Base-by-base conservation (phyloP, 768 basidiomycete species). In the Leccinellum luteum region DNA sequence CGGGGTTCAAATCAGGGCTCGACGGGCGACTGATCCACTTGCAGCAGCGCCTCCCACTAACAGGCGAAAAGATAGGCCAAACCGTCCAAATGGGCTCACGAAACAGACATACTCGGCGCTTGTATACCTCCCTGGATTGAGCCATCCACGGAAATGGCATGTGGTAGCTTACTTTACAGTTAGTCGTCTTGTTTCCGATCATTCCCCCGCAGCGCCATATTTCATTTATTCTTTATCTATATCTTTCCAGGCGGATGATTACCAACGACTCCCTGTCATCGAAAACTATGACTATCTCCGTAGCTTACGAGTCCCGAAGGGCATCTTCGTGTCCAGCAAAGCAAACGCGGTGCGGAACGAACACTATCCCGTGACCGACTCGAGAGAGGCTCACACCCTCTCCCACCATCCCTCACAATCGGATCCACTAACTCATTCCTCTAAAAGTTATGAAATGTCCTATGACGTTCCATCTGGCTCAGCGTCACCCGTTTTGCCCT, bases 61-160 rank as follows among this genome's bases (percentile, higher is more conserved):
- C 54, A 80, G 87, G 67, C 79, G 90, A 60, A 89, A 89, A 70
- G 88, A 90, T 67, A 76, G 89, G 8, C 89, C 89, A 12, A 84
- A 87, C 35, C 90, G 90, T 62, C 85, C 84, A 15, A 84, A 88
- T 60, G 90, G 90, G n/a, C 78, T 92, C 52, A 92, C 89, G 44
- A 92, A 92, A 74, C 90, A 92, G 68, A 92, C 90, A 0, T 91
- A 90, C 66, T 90, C 89, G 8, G 89, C 89, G 28, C 82, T 85
- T 38, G 87, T 90, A 47, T 79, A 85, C 66, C 75, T 85, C 57
- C 85, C 84, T 38, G 85, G 82, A 50, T 74, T 79, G 38, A 75
- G 74, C 54, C 79, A 80, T 52, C 79, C 80, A 28, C 80, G 83
- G 44, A 90, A 90, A 79, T 92, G 89, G 89, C 89, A 92, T 74